Percentiles rank a stretch among this genome's conserved stretches.
Conservation (phyloP, 2,329 filamentous ascomycete species). For the Verticillium dahliae region DNA sequence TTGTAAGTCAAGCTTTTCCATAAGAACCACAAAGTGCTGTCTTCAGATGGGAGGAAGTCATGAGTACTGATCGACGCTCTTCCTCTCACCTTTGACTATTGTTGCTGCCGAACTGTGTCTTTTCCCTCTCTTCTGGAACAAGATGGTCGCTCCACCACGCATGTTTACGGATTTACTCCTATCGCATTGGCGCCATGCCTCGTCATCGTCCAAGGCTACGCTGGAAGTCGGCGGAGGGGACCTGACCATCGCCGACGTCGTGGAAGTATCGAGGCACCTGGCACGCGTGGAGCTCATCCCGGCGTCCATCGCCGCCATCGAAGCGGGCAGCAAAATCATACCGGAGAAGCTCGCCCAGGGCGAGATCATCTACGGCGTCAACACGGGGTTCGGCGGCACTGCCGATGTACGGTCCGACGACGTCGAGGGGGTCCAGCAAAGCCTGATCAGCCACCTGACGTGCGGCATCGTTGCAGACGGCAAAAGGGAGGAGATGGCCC, state of each 20-base stretch:
- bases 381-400: constrained; percentile 46
- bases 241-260: background rate
- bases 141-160: background rate
- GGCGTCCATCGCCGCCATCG: background rate
- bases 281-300: background rate
- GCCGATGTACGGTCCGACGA: constrained; percentile 38
- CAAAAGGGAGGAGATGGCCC: background rate
- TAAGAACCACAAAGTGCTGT: background rate
- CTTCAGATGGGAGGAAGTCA: background rate
- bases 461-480: background rate
- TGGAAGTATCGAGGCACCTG: constrained; percentile 1
- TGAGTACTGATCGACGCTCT: background rate
- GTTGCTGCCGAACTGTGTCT: background rate
- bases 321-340: constrained; percentile 2
- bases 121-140: background rate
- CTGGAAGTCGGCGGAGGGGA: background rate
- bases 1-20: background rate
- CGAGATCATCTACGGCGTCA: constrained; percentile 30
- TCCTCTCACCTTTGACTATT: too few species aligned
- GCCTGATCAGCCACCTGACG: constrained; percentile 21
- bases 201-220: background rate
- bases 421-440: constrained; percentile 31
- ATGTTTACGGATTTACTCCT: background rate
- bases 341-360: constrained; percentile 3
- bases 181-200: background rate